Base-by-base conservation (phyloP, 768 basidiomycete genomes). In the Kwoniella botswanensis region DNA sequence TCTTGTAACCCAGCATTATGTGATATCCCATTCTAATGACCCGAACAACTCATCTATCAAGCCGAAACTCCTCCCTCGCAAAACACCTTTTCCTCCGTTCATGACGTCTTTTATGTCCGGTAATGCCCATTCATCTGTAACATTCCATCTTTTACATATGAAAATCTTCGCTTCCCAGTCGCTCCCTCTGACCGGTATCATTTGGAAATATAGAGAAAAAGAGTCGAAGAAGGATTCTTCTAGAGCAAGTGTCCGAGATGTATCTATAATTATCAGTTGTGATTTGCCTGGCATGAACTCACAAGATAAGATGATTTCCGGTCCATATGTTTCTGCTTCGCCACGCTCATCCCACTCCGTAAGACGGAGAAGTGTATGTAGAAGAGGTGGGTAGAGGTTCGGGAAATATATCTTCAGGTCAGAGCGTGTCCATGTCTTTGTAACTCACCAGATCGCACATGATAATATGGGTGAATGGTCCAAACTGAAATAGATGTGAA, bases 381-480 rank as follows among this genome's bases (percentile, higher is more conserved):
- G 85, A 18, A 95, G 87, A 4, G 91, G 91, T 0, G 89, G 91
- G 12, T 93, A 86, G 1, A 95, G 87, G 68, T 92, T 88, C 0
- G 92, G 91, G 77, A 94, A 94, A 83, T 95, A 95, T 13, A 95
- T 88, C 91, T 94, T n/a, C 26, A 26, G 4, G 68, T 71, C 52
- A 79, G 72, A 26, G 72, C 52, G 57, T 4, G 59, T 41, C 50
- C 9, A 43, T 52, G 0, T 18, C 7, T 15, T 29, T 4, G 15
- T 9, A 42, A 86, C 89, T 79, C 84, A 92, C 92, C 65, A 94
- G 86, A 83, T 94, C 93, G 79, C 93, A 93, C 82, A 92, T 92
- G 22, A 93, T 81, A 56, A 94, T 87, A 77, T 92, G 91, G 1
- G 90, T 82, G 53, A 83, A 70, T 44, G 73, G 72, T 18, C 70